These are phyloP conservation scores for Psilocybe azurescens DNA, from an alignment of 768 basidiomycete genomes.

Conservation along the genomic window DNA sequence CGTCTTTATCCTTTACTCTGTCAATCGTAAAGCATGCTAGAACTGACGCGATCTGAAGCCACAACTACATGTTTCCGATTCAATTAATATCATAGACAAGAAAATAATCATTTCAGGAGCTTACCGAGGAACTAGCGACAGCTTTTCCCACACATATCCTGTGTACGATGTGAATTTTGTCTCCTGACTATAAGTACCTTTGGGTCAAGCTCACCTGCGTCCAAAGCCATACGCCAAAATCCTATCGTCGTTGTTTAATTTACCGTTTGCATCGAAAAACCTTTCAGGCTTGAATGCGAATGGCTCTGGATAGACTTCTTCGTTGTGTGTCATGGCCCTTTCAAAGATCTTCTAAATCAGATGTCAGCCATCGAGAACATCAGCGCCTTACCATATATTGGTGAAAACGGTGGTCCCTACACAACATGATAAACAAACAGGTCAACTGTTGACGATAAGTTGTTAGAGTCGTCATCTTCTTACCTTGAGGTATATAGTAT, in stretches of 20 bases:
- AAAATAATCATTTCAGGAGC: not conserved
- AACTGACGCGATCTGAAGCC: slow-evolving; percentile 20
- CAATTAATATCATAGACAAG: no score
- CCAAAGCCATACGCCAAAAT: slow-evolving; percentile 21
- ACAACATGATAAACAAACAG: not conserved
- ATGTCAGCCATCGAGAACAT: not conserved
- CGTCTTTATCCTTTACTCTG: slow-evolving; percentile 35
- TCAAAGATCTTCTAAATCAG: not conserved
- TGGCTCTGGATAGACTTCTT: slow-evolving; percentile 26
- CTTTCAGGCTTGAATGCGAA: slow-evolving; percentile 32
- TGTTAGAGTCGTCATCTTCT: not conserved
- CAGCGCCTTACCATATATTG: slow-evolving; percentile 23
- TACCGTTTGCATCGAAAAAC: slow-evolving; percentile 20
- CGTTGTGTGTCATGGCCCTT: slow-evolving; percentile 31
- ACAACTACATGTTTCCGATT: slow-evolving; percentile 9
- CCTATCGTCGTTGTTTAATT: slow-evolving; percentile 13
- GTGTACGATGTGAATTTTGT: not conserved
- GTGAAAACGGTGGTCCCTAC: slow-evolving; percentile 18
- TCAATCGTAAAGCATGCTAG: slow-evolving; percentile 38
- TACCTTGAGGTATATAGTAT: slow-evolving; percentile 32
- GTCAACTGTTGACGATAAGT: not conserved
- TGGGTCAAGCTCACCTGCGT: slow-evolving; percentile 14
- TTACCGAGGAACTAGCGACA: slow-evolving; percentile 8
- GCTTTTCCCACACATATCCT: slow-evolving; percentile 14
- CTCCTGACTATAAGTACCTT: no score